Conservation (phyloP, 768 basidiomycete genomes). For the Kwoniella sp. region DNA sequence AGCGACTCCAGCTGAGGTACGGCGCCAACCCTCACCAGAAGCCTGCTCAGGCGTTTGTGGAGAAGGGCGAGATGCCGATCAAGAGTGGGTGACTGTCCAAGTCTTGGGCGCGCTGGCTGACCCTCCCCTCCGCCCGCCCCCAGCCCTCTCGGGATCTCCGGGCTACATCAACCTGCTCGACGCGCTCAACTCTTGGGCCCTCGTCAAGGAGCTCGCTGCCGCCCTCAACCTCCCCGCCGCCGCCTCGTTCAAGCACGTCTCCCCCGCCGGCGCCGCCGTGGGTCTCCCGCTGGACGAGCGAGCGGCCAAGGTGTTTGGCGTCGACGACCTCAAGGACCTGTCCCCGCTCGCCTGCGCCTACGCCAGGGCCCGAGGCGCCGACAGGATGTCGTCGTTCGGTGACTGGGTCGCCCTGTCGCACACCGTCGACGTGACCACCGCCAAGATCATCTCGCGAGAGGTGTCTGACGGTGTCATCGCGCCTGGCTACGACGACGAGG, state of each 20-base stretch:
- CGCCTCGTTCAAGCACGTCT: constrained; percentile 99
- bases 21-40: constrained; percentile 99
- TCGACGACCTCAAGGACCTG: constrained; percentile 84
- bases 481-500: constrained; percentile 81
- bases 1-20: constrained; percentile 81
- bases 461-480: constrained; percentile 98
- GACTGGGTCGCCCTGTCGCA: constrained; percentile 96
- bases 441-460: constrained; percentile 94
- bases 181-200: constrained; percentile 91
- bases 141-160: constrained; percentile 87
- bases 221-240: constrained; percentile 87
- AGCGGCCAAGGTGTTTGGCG: constrained; percentile 92
- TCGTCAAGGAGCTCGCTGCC: constrained; percentile 87
- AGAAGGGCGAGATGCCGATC: constrained; percentile 84
- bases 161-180: constrained; percentile 98
- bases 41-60: constrained; percentile 92
- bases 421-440: constrained; percentile 87
- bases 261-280: constrained; percentile 93
- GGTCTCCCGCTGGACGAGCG: constrained; percentile 70
- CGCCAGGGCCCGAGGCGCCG: constrained; percentile 92
- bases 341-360: constrained; percentile 89
- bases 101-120: background rate
- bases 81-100: constrained; percentile 60
- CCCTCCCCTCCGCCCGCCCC: background rate
- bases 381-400: constrained; percentile 98